Conservation (phyloP, 2,329 filamentous ascomycete species). For the Emmonsia crescens region DNA sequence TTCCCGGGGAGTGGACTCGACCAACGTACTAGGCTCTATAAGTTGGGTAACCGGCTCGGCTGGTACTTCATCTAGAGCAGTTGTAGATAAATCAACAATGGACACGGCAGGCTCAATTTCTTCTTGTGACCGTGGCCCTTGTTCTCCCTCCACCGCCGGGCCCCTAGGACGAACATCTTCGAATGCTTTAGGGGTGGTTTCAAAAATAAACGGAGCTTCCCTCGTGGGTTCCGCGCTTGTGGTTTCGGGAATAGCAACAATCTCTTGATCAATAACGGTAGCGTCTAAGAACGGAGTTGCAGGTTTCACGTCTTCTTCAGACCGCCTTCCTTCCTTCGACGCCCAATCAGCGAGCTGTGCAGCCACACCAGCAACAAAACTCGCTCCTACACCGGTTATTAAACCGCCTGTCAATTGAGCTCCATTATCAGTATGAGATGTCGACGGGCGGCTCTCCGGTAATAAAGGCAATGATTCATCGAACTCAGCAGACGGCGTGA, state of each 20-base stretch:
- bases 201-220: neutral
- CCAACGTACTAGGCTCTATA: neutral
- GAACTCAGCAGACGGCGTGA: neutral
- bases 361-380: neutral
- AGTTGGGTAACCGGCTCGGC: neutral
- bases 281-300: neutral
- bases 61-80: slow-evolving; percentile 2
- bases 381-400: neutral
- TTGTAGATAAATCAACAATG: slow-evolving; percentile 1
- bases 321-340: neutral
- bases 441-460: slow-evolving; percentile 2
- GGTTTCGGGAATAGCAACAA: neutral
- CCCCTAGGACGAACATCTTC: neutral
- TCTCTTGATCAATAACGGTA: neutral
- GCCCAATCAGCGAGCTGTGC: neutral
- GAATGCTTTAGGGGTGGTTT: neutral
- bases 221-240: neutral
- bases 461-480: slow-evolving; percentile 2
- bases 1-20: neutral
- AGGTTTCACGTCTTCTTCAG: neutral
- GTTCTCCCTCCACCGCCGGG: neutral
- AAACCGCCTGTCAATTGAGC: slow-evolving; percentile 1
- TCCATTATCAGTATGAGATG: slow-evolving; percentile 8
- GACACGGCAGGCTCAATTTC: neutral
- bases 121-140: neutral